Conservation (phyloP, 257 asterid genomes). For the Solanum etuberosum region DNA sequence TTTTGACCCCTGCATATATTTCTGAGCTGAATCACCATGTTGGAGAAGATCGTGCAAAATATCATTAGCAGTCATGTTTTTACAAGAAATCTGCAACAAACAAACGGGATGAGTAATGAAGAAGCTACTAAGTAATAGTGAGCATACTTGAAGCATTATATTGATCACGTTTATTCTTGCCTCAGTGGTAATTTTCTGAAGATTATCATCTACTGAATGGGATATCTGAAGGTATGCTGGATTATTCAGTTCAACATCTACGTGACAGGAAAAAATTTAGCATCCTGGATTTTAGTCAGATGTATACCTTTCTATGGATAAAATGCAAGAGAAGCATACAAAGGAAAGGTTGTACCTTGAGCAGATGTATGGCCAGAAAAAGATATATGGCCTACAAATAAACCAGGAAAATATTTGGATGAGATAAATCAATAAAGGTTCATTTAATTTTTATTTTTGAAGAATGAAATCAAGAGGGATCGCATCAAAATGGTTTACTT, state of each 20-base stretch:
- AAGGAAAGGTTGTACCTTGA: slow-evolving; percentile 29
- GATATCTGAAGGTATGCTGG: slow-evolving; percentile 63
- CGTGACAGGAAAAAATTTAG: background rate
- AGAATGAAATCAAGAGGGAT: background rate
- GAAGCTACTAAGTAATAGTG: background rate
- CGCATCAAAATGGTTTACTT: background rate
- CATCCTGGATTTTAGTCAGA: background rate
- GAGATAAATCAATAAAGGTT: background rate
- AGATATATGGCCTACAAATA: slow-evolving; percentile 42
- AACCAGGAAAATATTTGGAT: background rate
- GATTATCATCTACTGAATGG: slow-evolving; percentile 42
- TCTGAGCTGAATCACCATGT: slow-evolving; percentile 65
- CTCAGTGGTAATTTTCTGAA: slow-evolving; percentile 37
- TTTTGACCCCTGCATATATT: slow-evolving; percentile 70
- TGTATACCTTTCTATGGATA: background rate
- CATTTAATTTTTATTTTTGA: background rate
- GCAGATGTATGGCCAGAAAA: slow-evolving; percentile 33
- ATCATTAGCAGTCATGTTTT: slow-evolving; percentile 26
- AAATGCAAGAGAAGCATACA: background rate
- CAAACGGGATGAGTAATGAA: slow-evolving; percentile 3
- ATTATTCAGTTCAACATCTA: slow-evolving; percentile 39
- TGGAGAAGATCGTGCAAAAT: slow-evolving; percentile 68
- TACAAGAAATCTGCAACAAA: slow-evolving; percentile 37
- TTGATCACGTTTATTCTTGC: slow-evolving; percentile 12
- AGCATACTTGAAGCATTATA: background rate